Conservation (phyloP, 768 basidiomycete species). For the Serendipita sp. region DNA sequence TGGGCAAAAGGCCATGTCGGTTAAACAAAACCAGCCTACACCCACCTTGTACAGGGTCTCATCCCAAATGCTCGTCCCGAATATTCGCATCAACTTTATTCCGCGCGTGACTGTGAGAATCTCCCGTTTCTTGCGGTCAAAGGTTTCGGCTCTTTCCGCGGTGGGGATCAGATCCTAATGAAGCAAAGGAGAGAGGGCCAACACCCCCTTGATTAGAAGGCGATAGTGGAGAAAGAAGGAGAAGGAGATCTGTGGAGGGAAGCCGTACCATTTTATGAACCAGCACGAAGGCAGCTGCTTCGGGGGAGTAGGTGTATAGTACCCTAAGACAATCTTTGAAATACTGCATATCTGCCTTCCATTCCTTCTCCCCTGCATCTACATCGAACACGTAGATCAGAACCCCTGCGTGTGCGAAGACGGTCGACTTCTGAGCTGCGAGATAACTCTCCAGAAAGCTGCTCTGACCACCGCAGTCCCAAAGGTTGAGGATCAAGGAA, state of each 20-base stretch:
- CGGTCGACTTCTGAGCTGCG: slow-evolving; percentile 72
- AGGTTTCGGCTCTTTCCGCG: slow-evolving; percentile 36
- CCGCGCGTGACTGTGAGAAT: slow-evolving; percentile 38
- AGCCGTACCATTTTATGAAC: slow-evolving; percentile 73
- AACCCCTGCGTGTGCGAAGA: slow-evolving; percentile 93
- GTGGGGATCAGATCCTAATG: slow-evolving; percentile 50
- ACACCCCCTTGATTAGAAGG: no score
- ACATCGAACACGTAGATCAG: slow-evolving; percentile 99
- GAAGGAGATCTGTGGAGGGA: not conserved
- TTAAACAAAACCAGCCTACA: not conserved
- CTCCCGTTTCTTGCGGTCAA: slow-evolving; percentile 61
- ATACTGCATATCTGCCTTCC: slow-evolving; percentile 68
- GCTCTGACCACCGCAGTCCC: slow-evolving; percentile 99
- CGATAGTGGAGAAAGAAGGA: no score
- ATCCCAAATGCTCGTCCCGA: slow-evolving; percentile 96
- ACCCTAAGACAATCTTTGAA: slow-evolving; percentile 84
- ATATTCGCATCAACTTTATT: slow-evolving; percentile 47
- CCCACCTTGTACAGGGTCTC: slow-evolving; percentile 86
- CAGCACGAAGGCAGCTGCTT: slow-evolving; percentile 75
- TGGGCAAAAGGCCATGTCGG: not conserved
- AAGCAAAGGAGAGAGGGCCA: no score
- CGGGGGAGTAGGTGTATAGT: slow-evolving; percentile 58
- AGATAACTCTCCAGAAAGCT: slow-evolving; percentile 97
- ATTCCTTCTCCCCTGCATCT: slow-evolving; percentile 59
- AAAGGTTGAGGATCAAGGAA: slow-evolving; percentile 88